phyloP scores from a whole-genome alignment of 306 rosid species.

The Luffa aegyptiaca region DNA sequence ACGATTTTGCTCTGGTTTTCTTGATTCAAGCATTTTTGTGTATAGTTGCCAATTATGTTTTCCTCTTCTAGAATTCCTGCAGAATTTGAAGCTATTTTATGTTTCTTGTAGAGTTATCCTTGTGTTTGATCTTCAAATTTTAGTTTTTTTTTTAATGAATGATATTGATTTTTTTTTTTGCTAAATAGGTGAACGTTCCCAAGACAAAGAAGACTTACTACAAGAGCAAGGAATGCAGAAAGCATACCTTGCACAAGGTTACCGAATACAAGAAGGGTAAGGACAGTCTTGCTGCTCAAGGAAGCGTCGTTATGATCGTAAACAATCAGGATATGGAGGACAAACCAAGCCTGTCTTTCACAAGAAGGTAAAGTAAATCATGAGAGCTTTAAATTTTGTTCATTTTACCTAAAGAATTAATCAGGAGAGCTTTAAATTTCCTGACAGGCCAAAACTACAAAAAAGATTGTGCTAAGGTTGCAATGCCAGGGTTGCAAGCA shows the following conservation, averaged over 20 bases:
- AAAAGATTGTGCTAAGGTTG: conserved; percentile 42
- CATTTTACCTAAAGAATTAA: background rate
- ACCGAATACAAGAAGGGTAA: conserved; percentile 40
- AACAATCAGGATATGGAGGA: conserved; percentile 41
- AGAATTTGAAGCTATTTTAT: background rate
- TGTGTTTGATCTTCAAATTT: background rate
- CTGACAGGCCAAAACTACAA: conserved; percentile 33
- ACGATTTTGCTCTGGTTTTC: background rate
- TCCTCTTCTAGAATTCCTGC: background rate
- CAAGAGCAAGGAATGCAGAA: conserved; percentile 40
- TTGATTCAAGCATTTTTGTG: background rate
- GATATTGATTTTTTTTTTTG: background rate
- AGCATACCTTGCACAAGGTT: conserved; percentile 47
- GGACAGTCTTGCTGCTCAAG: conserved; percentile 38
- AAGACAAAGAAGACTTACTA: conserved; percentile 37
- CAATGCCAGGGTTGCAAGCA: conserved; percentile 46
- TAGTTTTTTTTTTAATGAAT: background rate
- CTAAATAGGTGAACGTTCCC: conserved; percentile 31
- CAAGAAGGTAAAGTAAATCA: too few relatives aligned
- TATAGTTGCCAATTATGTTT: background rate
- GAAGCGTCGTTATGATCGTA: conserved; percentile 47
- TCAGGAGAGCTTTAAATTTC: background rate
- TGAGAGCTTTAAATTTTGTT: too few relatives aligned
- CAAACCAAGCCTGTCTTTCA: conserved; percentile 40
- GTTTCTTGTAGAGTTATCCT: background rate